Evolutionary conservation across 192 early-diverging fungal species (phyloP).

Genomic region (Gaertneriomyces sp.): DNA sequence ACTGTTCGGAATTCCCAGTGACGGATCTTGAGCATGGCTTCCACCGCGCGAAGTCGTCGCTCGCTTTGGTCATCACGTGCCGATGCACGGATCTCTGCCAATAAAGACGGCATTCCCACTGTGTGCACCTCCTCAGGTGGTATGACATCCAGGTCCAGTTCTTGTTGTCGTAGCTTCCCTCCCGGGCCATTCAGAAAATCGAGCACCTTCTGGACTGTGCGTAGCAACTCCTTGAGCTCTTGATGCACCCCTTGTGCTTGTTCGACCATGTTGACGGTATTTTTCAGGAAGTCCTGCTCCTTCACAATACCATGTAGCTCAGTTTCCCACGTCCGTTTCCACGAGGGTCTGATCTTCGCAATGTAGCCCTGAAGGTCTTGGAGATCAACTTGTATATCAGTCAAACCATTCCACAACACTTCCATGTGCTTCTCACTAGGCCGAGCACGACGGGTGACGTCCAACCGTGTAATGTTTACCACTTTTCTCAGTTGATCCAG

Average conservation of each 20-base stretch:
- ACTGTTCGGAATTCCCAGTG: constrained; percentile 2
- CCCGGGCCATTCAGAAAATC: neutral
- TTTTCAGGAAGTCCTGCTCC: constrained; percentile 10
- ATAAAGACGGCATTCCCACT: constrained; percentile 2
- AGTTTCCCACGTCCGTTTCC: constrained; percentile 15
- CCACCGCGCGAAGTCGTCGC: neutral
- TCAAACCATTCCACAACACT: neutral
- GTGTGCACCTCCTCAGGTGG: constrained; percentile 6
- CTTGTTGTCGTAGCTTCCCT: neutral
- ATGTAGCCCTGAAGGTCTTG: neutral
- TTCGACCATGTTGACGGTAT: neutral
- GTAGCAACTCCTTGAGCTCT: constrained; percentile 1
- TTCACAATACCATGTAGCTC: constrained; percentile 17
- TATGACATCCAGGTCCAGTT: neutral
- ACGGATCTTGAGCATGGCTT: neutral
- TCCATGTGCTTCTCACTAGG: neutral
- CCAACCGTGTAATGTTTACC: constrained; percentile 3
- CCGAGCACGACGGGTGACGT: neutral
- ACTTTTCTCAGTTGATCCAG: constrained; percentile 6
- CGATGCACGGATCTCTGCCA: neutral
- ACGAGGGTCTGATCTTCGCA: constrained; percentile 4
- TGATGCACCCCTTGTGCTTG: neutral
- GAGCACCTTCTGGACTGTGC: neutral
- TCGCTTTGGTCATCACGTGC: neutral
- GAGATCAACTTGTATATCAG: neutral